phyloP scores from a whole-genome alignment of 306 rosid genomes.

The Cucurbita argyrosperma region DNA sequence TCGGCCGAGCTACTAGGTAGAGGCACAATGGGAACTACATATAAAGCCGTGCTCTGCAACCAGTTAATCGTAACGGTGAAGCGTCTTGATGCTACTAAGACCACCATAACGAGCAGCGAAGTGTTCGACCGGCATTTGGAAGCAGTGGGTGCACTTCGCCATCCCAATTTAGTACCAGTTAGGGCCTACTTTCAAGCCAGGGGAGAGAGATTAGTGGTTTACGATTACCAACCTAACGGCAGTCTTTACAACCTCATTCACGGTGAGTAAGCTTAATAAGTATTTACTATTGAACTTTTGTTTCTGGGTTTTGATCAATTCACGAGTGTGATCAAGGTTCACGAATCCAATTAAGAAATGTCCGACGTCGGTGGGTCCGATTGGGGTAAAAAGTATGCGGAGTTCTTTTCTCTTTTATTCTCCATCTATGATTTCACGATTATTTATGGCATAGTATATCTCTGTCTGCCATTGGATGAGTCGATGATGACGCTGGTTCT shows the following conservation, averaged over 20 bases:
- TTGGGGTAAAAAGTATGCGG: not conserved
- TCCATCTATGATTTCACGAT: not conserved
- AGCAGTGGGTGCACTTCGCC: slow-evolving; percentile 44
- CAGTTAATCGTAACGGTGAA: slow-evolving; percentile 56
- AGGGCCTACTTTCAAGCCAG: slow-evolving; percentile 83
- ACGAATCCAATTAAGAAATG: not conserved
- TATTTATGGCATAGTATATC: not conserved
- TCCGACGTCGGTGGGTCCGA: not conserved
- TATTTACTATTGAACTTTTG: not conserved
- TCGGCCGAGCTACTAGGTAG: slow-evolving; percentile 89
- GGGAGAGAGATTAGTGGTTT: slow-evolving; percentile 71
- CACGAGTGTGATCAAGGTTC: not conserved
- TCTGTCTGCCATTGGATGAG: not conserved
- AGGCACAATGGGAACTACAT: slow-evolving; percentile 70
- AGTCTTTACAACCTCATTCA: slow-evolving; percentile 79
- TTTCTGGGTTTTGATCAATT: not conserved
- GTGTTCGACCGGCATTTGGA: slow-evolving; percentile 61
- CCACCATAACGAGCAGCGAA: slow-evolving; percentile 29
- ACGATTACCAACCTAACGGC: slow-evolving; percentile 77
- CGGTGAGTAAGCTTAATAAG: slow-evolving; percentile 24
- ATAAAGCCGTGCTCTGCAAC: slow-evolving; percentile 72
- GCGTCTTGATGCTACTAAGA: slow-evolving; percentile 61
- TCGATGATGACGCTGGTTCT: slow-evolving; percentile 1
- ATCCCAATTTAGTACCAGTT: slow-evolving; percentile 71
- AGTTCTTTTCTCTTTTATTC: not conserved